A percentile compares a stretch with the other conserved stretches of the same genome.
These are phyloP conservation scores for Pleurotus pulmonarius DNA, from an alignment of 768 basidiomycete genomes.

Conservation along the genomic window DNA sequence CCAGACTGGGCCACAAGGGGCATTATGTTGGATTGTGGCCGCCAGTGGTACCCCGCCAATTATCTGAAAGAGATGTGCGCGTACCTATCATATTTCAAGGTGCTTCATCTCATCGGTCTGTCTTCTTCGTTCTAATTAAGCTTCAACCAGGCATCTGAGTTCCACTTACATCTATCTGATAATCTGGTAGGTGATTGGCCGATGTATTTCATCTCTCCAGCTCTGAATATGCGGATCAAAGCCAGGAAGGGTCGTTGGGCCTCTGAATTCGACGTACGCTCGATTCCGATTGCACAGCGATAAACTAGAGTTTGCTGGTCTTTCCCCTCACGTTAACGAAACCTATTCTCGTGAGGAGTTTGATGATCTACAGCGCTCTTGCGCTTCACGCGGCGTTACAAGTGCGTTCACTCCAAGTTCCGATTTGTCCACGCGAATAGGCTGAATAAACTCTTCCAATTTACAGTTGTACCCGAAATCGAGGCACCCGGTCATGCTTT, in stretches of 20 bases:
- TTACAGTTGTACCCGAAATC: conserved; percentile 34
- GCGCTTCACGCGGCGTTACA: conserved; percentile 31
- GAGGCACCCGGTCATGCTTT: conserved; percentile 43
- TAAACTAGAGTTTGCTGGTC: conserved; percentile 25
- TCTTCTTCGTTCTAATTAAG: neutral
- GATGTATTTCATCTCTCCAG: neutral
- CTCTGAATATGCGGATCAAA: neutral
- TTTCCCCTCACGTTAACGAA: conserved; percentile 36
- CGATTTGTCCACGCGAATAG: neutral
- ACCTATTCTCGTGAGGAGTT: conserved; percentile 33
- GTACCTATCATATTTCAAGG: conserved; percentile 16
- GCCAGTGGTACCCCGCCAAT: conserved; percentile 36
- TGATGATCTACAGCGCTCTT: conserved; percentile 29
- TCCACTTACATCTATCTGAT: conserved; percentile 18
- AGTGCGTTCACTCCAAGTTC: neutral
- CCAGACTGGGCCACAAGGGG: conserved; percentile 43
- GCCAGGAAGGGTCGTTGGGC: conserved; percentile 11
- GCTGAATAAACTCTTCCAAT: neutral
- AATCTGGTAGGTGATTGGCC: conserved; percentile 13
- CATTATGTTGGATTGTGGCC: conserved; percentile 43
- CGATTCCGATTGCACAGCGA: conserved; percentile 15
- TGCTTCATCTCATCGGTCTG: conserved; percentile 1
- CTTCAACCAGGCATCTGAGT: conserved; percentile 10
- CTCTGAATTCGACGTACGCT: conserved; percentile 11
- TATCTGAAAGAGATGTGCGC: neutral